Conservation (phyloP, 306 rosid genomes). For the Dryas drummondii region DNA sequence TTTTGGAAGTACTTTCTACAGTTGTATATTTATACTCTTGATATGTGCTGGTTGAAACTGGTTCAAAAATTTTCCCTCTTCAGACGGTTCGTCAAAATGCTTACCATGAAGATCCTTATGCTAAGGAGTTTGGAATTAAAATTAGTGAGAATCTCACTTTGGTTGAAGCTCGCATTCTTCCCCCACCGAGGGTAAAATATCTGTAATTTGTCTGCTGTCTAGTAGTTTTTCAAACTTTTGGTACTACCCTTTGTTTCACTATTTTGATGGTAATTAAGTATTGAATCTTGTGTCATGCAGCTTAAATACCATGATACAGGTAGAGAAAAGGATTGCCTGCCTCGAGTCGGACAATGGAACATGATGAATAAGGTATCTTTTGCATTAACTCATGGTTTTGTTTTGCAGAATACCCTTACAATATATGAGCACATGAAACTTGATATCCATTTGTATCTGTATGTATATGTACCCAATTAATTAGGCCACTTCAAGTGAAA, state of each 20-base stretch:
- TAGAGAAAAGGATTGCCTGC: slow-evolving; percentile 86
- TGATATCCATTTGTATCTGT: background rate
- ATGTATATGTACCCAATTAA: background rate
- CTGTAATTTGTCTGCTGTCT: background rate
- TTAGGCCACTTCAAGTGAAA: background rate
- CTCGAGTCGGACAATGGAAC: slow-evolving; percentile 97
- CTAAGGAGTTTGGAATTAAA: slow-evolving; percentile 84
- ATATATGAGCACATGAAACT: background rate
- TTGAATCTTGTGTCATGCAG: slow-evolving; percentile 37
- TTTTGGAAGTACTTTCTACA: too few relatives aligned
- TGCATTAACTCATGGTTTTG: background rate
- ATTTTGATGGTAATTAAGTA: background rate
- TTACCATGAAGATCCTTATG: slow-evolving; percentile 78
- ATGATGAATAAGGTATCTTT: slow-evolving; percentile 91
- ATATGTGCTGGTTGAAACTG: background rate
- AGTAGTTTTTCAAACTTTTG: background rate
- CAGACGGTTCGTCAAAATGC: slow-evolving; percentile 90
- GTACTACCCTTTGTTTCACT: background rate
- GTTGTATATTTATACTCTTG: background rate
- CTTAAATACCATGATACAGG: slow-evolving; percentile 93
- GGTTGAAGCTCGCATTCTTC: slow-evolving; percentile 97
- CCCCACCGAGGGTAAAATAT: slow-evolving; percentile 77
- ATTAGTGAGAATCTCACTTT: slow-evolving; percentile 83
- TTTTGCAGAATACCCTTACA: background rate
- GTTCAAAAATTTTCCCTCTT: slow-evolving; percentile 12